Evolutionary conservation across 2,329 filamentous ascomycete genomes (phyloP), one percentile per base, ranked within the genome.

Genomic region (Hirsutella minnesotensis): DNA sequence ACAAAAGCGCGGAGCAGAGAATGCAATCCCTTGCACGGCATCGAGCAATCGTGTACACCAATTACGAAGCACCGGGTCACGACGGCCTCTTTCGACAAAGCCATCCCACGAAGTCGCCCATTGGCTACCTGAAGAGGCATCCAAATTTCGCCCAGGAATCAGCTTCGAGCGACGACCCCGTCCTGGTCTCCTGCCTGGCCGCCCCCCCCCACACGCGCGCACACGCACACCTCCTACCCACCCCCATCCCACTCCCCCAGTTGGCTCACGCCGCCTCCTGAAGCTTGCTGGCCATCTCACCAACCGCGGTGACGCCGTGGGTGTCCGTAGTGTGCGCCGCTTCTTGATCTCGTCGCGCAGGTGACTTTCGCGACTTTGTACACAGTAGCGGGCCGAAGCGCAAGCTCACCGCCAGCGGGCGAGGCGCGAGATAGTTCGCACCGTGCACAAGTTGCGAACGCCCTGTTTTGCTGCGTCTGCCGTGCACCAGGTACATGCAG

Each of bases 131-230:
- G 24, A 7, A 27, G 12, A 27, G 24, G 24, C 42, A 44, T 37
- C 38, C 42, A 40, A 40, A 38, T 33, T 40, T 34, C 30, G 22
- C 19, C 29, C 39, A 42, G 42, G 40, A 37, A 40, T 43, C 46
- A 42, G 39, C 39, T 33, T 41, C 20, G 12, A 43, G 39, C 30
- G 9, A 35, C 15, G 9, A 29, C 20, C 39, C 40, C 20, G 21
- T 42, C 24, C 21, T 20, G n/a, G n/a, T n/a, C n/a, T n/a, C n/a
- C n/a, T n/a, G 29, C 27, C 42, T 38, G 22, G 27, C 41, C n/a
- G 8, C 33, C 7, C 13, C 33, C 33, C 15, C 13, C 3, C 15
- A n/a, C 9, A 4, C 16, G 9, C n/a, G 9, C 7, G 12, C 38
- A 36, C 37, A 8, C 29, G 39, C 22, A 21, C 36, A 34, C 31